Percentiles rank a stretch among this genome's conserved stretches.
These are phyloP conservation scores for Hermanozyma aechmeae DNA, from an alignment of 805 yeast genomes.

Conservation along the genomic window DNA sequence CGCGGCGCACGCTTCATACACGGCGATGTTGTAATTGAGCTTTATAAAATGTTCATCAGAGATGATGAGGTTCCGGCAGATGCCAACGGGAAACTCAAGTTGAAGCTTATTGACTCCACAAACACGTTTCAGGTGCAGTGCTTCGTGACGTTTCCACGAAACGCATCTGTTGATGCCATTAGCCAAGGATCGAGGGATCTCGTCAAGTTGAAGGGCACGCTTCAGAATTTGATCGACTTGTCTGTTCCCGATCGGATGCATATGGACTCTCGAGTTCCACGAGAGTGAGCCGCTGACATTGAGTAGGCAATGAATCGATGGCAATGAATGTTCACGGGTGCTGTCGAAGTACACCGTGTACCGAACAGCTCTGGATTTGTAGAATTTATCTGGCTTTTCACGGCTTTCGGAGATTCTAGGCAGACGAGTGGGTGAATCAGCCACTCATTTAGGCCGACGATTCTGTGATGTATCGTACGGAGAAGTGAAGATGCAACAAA, in stretches of 20 bases:
- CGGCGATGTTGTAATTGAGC: slow-evolving; percentile 51
- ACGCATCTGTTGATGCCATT: slow-evolving; percentile 69
- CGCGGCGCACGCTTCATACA: slow-evolving; percentile 56
- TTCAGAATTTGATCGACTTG: slow-evolving; percentile 59
- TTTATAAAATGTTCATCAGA: slow-evolving; percentile 38
- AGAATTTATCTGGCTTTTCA: too few species aligned
- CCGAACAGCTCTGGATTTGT: too few species aligned
- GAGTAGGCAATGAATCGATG: too few species aligned
- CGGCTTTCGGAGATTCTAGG: too few species aligned
- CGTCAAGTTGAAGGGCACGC: slow-evolving; percentile 50
- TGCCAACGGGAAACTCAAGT: slow-evolving; percentile 17
- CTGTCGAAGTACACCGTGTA: too few species aligned
- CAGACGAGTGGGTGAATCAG: too few species aligned
- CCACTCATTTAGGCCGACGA: too few species aligned
- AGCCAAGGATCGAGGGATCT: slow-evolving; percentile 58
- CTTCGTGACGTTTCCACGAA: slow-evolving; percentile 57
- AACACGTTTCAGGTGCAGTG: slow-evolving; percentile 53
- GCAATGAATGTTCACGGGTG: too few species aligned
- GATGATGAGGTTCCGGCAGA: slow-evolving; percentile 16
- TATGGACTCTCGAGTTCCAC: slow-evolving; percentile 81
- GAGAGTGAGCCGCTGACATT: too few species aligned
- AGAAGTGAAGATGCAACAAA: too few species aligned
- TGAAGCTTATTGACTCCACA: slow-evolving; percentile 41
- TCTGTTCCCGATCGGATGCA: slow-evolving; percentile 67
- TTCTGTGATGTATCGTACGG: too few species aligned